Percentiles rank a stretch among this genome's conserved stretches.
Conservation (phyloP, 371 early-diverging fungal species). For the Apophysomyces elegans region DNA sequence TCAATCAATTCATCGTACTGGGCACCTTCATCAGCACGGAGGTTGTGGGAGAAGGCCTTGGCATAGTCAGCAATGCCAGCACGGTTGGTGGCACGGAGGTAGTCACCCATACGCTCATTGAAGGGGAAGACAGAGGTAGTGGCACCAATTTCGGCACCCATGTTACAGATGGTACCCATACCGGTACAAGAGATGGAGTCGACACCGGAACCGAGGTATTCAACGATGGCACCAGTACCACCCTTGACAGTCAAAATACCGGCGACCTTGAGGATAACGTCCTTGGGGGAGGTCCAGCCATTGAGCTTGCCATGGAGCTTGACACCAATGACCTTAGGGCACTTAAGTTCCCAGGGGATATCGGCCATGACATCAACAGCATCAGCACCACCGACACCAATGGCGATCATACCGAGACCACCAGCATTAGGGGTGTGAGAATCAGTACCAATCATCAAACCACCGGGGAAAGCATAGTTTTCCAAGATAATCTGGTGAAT, state of each 20-base stretch:
- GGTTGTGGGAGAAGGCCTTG: conserved; percentile 71
- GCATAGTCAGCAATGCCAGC: conserved; percentile 75
- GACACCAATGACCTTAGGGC: conserved; percentile 92
- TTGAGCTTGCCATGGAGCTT: conserved; percentile 85
- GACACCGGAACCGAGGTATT: conserved; percentile 96
- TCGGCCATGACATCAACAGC: conserved; percentile 99
- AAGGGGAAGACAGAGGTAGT: conserved; percentile 96
- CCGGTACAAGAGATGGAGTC: conserved; percentile 93
- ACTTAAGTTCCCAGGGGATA: conserved; percentile 97
- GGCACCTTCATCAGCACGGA: conserved; percentile 86
- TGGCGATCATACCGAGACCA: conserved; percentile 93
- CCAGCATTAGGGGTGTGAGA: conserved; percentile 92
- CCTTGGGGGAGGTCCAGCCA: conserved; percentile 96
- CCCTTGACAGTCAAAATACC: conserved; percentile 92
- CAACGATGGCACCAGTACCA: conserved; percentile 94
- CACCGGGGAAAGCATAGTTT: conserved; percentile 98
- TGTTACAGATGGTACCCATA: conserved; percentile 98
- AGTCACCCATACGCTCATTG: conserved; percentile 83
- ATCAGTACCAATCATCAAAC: conserved; percentile 97
- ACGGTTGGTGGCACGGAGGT: conserved; percentile 86
- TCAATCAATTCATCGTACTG: conserved; percentile 93
- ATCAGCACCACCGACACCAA: conserved; percentile 97
- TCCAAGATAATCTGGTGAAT: conserved; percentile 98
- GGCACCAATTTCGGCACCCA: conserved; percentile 97
- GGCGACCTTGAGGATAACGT: conserved; percentile 91